Evolutionary conservation across 495 filamentous ascomycete genomes (phyloP).

Genomic region (Aspergillus olivimuriae): DNA sequence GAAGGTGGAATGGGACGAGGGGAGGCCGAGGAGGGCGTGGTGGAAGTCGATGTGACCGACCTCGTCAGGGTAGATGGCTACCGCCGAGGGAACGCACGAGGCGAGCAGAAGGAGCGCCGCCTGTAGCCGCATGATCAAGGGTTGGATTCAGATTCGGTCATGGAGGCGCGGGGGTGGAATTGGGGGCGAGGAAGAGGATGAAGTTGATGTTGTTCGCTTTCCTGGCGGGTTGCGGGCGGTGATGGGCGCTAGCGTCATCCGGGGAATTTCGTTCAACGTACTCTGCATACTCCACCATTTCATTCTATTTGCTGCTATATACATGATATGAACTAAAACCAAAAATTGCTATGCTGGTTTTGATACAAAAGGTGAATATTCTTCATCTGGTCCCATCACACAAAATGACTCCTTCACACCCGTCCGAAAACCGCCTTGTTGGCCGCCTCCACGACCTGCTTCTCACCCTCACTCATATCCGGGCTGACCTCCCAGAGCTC

Average conservation of each 20-base stretch:
- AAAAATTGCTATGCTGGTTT: too few species aligned
- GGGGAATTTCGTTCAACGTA: too few species aligned
- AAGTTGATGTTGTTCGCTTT: constrained; percentile 5
- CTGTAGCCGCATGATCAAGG: constrained; percentile 41
- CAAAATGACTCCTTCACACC: neutral
- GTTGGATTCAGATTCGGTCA: constrained; percentile 22
- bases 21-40: constrained; percentile 77
- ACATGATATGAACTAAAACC: too few species aligned
- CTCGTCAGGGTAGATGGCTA: constrained; percentile 82
- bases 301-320: too few species aligned
- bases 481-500: constrained; percentile 43
- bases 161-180: constrained; percentile 13
- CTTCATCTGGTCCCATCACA: neutral
- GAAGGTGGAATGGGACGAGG: constrained; percentile 78
- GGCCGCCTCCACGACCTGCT: constrained; percentile 47
- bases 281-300: too few species aligned
- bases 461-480: constrained; percentile 48
- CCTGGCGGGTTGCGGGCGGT: constrained; percentile 9
- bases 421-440: constrained; percentile 48
- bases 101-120: constrained; percentile 36
- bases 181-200: constrained; percentile 1
- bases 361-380: neutral
- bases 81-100: constrained; percentile 32
- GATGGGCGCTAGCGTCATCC: neutral
- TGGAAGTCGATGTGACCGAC: constrained; percentile 92